Evolutionary conservation across 2,329 filamentous ascomycete species (phyloP).

Genomic region (Colletotrichum incanum): DNA sequence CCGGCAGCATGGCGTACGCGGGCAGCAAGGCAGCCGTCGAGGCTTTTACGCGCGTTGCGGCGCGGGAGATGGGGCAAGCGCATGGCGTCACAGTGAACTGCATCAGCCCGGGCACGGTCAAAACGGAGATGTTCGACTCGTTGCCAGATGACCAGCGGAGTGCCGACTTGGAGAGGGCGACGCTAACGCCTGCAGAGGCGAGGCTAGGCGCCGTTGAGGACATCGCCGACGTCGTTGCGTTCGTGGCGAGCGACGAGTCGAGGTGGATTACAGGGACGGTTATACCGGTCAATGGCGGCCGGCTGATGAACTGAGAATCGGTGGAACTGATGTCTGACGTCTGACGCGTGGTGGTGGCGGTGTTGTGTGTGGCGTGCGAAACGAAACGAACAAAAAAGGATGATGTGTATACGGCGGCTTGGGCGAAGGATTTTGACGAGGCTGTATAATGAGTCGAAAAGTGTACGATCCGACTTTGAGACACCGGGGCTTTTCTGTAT

Average conservation of each 20-base stretch:
- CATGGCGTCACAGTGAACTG: constrained; percentile 44
- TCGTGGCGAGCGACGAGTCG: constrained; percentile 43
- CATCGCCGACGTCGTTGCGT: constrained; percentile 43
- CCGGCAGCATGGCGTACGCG: constrained; percentile 44
- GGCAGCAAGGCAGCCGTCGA: constrained; percentile 44
- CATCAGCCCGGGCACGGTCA: constrained; percentile 43
- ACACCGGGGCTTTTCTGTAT: constrained; percentile 24
- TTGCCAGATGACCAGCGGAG: constrained; percentile 40
- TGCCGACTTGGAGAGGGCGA: constrained; percentile 41
- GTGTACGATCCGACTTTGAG: constrained; percentile 36
- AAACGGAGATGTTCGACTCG: constrained; percentile 43
- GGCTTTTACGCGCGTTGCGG: constrained; percentile 44
- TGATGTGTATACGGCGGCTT: constrained; percentile 9
- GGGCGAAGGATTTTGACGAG: constrained; percentile 11
- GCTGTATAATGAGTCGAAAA: constrained; percentile 27
- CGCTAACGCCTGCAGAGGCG: constrained; percentile 42
- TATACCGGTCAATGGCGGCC: constrained; percentile 43
- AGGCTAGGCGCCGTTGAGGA: constrained; percentile 43
- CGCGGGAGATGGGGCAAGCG: constrained; percentile 43
- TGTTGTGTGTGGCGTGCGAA: background rate
- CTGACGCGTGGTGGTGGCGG: background rate
- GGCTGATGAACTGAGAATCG: constrained; percentile 38
- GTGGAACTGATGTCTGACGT: background rate
- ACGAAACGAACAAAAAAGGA: background rate
- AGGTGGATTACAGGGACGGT: constrained; percentile 44